These are phyloP conservation scores for Thuidium tamariscinum DNA, from an alignment of 225 moss, liverwort and hornwort species.

Conservation along the genomic window DNA sequence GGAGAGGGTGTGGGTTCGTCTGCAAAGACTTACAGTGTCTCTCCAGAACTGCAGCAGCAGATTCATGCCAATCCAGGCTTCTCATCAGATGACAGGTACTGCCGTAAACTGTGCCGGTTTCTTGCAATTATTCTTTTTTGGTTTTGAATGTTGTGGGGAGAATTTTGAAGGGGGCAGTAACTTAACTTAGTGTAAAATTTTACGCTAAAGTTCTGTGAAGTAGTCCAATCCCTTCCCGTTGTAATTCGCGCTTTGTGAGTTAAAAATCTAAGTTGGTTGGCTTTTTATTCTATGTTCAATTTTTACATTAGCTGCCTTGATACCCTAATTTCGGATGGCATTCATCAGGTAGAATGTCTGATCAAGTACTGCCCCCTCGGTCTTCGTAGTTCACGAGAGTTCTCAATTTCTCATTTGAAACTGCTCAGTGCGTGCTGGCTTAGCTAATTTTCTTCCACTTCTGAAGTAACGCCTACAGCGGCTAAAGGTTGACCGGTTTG, in stretches of 20 bases:
- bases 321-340: neutral
- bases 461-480: neutral
- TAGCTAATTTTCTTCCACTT: neutral
- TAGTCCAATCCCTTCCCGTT: neutral
- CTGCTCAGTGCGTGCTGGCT: neutral
- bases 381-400: neutral
- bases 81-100: constrained; percentile 1
- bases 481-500: neutral
- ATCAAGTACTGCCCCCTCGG: neutral
- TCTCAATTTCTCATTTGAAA: neutral
- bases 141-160: neutral
- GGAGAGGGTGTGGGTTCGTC: neutral
- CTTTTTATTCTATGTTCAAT: neutral
- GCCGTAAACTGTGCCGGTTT: neutral
- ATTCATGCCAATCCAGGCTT: neutral
- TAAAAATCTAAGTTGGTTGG: neutral
- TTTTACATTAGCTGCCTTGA: neutral
- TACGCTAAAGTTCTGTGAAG: neutral
- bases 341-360: neutral
- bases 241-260: neutral
- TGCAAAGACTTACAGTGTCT: neutral
- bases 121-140: neutral
- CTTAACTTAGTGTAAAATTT: neutral
- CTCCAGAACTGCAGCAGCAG: neutral
- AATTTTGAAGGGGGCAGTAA: neutral